Evolutionary conservation across 768 basidiomycete species (phyloP).

Genomic region (Termitomyces sp.): DNA sequence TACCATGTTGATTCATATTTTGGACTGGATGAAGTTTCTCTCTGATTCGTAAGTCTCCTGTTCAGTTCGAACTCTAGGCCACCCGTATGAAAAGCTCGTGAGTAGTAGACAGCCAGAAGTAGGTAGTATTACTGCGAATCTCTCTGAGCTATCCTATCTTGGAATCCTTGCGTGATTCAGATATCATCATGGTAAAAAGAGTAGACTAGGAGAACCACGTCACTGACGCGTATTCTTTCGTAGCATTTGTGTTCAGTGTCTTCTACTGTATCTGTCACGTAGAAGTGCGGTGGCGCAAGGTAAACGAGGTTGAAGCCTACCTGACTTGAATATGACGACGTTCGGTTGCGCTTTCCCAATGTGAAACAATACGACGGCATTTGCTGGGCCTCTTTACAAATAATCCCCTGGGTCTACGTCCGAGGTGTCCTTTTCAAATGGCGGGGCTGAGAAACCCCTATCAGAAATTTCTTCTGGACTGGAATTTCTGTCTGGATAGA

Average conservation of each 20-base stretch:
- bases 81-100: background rate
- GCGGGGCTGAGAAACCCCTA: background rate
- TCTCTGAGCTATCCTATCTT: background rate
- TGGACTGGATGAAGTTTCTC: background rate
- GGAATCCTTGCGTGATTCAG: no score
- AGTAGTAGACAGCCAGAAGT: background rate
- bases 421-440: background rate
- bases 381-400: background rate
- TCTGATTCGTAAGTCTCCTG: background rate
- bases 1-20: background rate
- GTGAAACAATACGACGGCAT: background rate
- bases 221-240: background rate
- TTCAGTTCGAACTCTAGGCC: background rate
- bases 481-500: background rate
- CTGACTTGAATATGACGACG: background rate
- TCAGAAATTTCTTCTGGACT: no score
- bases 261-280: background rate
- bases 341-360: background rate
- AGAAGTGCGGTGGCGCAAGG: background rate
- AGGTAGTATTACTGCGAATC: background rate
- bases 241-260: no score
- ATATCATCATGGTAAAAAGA: no score
- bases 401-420: no score
- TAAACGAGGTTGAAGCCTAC: background rate
- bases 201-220: background rate